phyloP scores from a whole-genome alignment of 2,329 filamentous ascomycete genomes.

The Fusarium sp. region DNA sequence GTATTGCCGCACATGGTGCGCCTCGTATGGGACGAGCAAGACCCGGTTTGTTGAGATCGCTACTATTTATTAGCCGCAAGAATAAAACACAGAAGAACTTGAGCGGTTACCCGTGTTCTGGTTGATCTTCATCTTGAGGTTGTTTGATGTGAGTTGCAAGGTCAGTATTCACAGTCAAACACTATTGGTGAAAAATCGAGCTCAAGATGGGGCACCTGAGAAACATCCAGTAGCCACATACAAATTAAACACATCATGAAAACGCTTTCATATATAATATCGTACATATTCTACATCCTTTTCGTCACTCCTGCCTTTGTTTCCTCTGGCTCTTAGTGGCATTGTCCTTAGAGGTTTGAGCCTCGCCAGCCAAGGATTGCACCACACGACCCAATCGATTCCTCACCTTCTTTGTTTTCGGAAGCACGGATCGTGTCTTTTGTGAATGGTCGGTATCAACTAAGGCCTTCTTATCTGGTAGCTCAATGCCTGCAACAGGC shows the following conservation, averaged over 20 bases:
- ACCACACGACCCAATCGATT: conserved; percentile 49
- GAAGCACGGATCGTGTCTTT: background rate
- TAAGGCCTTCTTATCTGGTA: conserved; percentile 43
- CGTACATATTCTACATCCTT: conserved; percentile 34
- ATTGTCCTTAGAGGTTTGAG: conserved; percentile 8
- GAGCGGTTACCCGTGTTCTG: conserved; percentile 57
- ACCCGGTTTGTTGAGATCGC: conserved; percentile 74
- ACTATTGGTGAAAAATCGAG: conserved; percentile 28
- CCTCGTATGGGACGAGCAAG: conserved; percentile 86
- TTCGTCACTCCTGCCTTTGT: conserved; percentile 2
- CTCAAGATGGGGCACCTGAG: conserved; percentile 18
- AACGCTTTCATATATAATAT: conserved; percentile 24
- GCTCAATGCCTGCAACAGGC: conserved; percentile 51
- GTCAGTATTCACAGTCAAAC: conserved; percentile 11
- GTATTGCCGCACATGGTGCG: conserved; percentile 84
- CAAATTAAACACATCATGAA: background rate
- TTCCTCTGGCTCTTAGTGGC: background rate
- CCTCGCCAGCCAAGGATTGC: conserved; percentile 49
- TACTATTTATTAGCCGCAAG: conserved; percentile 51
- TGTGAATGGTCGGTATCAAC: conserved; percentile 27
- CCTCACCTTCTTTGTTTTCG: conserved; percentile 32
- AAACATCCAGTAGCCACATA: background rate
- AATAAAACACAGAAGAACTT: accelerated
- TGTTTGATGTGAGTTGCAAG: conserved; percentile 24
- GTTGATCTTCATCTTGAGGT: conserved; percentile 59